Percentiles rank a stretch among this genome's conserved stretches.
phyloP scores from a whole-genome alignment of 2,329 filamentous ascomycete genomes.

The Cercospora sesami region DNA sequence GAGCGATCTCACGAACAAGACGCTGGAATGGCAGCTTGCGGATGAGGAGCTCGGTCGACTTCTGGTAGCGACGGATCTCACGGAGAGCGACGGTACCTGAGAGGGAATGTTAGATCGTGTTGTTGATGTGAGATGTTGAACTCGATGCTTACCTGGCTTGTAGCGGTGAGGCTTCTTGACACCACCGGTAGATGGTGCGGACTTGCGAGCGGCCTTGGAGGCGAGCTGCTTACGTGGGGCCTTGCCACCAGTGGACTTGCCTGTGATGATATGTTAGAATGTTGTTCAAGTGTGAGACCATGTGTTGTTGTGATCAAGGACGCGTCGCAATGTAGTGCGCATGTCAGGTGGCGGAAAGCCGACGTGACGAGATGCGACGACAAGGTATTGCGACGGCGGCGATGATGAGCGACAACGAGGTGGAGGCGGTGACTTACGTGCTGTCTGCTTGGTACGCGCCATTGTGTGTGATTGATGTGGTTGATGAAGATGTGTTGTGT shows the following conservation, averaged over 20 bases:
- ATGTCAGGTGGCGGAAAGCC: slow-evolving; percentile 28
- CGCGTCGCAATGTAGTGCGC: slow-evolving; percentile 23
- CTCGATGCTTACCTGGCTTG: slow-evolving; percentile 48
- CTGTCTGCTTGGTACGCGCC: slow-evolving; percentile 59
- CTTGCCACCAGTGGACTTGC: slow-evolving; percentile 75
- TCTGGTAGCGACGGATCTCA: slow-evolving; percentile 90
- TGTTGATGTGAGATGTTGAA: slow-evolving; percentile 19
- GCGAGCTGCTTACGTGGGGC: slow-evolving; percentile 91
- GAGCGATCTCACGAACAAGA: slow-evolving; percentile 74
- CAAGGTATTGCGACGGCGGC: slow-evolving; percentile 31
- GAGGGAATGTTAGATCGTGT: slow-evolving; percentile 29
- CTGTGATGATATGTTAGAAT: slow-evolving; percentile 47
- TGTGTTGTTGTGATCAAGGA: slow-evolving; percentile 24
- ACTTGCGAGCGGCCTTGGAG: slow-evolving; percentile 99
- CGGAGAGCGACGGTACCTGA: slow-evolving; percentile 78
- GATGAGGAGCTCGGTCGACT: slow-evolving; percentile 82
- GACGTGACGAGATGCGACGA: slow-evolving; percentile 25
- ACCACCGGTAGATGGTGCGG: slow-evolving; percentile 86
- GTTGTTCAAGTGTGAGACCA: slow-evolving; percentile 21
- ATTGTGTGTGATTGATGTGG: slow-evolving; percentile 43
- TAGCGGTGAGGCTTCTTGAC: slow-evolving; percentile 59
- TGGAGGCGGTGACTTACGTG: slow-evolving; percentile 49
- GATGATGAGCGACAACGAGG: slow-evolving; percentile 27
- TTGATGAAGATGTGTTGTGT: slow-evolving; percentile 33
- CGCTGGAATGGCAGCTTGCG: slow-evolving; percentile 77